A percentile compares a stretch with the other conserved stretches of the same genome.
Evolutionary conservation across 2,329 filamentous ascomycete genomes (phyloP).

Genomic region (Aschersonia sp.): DNA sequence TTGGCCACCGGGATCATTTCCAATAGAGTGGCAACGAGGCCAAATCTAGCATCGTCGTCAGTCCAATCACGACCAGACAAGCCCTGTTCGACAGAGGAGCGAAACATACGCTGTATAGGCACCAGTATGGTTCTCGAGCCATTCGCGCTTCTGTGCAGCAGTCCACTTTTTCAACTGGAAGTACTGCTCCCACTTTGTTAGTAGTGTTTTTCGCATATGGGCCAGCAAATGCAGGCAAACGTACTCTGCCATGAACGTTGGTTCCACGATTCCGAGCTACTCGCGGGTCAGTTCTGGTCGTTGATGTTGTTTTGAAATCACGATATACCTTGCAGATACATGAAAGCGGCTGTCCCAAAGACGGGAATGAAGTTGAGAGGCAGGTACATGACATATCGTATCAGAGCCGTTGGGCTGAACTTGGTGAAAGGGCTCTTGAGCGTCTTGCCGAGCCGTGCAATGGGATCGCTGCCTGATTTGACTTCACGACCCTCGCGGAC

Average conservation of each 20-base stretch:
- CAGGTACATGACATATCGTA: slow-evolving; percentile 72
- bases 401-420: slow-evolving; percentile 45
- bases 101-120: slow-evolving; percentile 65
- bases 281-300: not conserved
- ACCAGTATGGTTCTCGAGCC: slow-evolving; percentile 53
- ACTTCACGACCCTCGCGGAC: slow-evolving; percentile 64
- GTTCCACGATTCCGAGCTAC: slow-evolving; percentile 32
- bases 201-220: not conserved
- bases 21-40: slow-evolving; percentile 58
- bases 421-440: slow-evolving; percentile 42
- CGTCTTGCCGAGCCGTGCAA: slow-evolving; percentile 40
- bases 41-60: slow-evolving; percentile 42
- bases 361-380: slow-evolving; percentile 89
- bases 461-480: slow-evolving; percentile 43
- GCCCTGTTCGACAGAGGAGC: not conserved
- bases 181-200: slow-evolving; percentile 38
- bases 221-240: slow-evolving; percentile 8
- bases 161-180: slow-evolving; percentile 86
- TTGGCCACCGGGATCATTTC: slow-evolving; percentile 76
- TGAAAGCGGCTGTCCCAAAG: slow-evolving; percentile 69
- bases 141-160: slow-evolving; percentile 46
- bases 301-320: not conserved
- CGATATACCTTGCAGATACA: slow-evolving; percentile 53
- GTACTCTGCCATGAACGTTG: slow-evolving; percentile 37
- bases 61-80: not conserved